phyloP scores from a whole-genome alignment of 2,329 filamentous ascomycete genomes.

The Ceratocystis diversiconidia region DNA sequence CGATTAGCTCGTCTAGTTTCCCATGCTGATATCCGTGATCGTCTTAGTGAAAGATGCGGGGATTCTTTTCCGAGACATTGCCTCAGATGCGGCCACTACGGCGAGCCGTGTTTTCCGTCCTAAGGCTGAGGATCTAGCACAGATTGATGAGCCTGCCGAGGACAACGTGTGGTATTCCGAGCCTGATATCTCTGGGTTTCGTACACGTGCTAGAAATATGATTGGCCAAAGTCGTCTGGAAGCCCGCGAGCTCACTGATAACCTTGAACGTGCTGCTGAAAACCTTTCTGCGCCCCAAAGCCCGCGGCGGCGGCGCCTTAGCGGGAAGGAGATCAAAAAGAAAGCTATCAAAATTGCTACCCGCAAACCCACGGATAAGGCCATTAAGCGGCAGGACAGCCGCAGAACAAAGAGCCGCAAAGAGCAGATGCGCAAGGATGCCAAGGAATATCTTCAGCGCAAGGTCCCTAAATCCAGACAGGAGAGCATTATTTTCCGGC shows the following conservation, averaged over 20 bases:
- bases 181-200: conserved; percentile 58
- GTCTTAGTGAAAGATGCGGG: conserved; percentile 57
- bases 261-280: conserved; percentile 33
- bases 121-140: conserved; percentile 56
- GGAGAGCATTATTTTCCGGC: conserved; percentile 76
- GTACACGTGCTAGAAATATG: conserved; percentile 54
- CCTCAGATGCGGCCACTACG: conserved; percentile 73
- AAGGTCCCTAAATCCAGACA: conserved; percentile 90
- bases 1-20: neutral
- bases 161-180: conserved; percentile 91
- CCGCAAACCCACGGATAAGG: conserved; percentile 38
- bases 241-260: conserved; percentile 42
- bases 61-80: conserved; percentile 75
- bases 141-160: conserved; percentile 70
- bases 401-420: conserved; percentile 33
- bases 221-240: conserved; percentile 47
- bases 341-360: conserved; percentile 31
- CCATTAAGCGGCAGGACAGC: conserved; percentile 21
- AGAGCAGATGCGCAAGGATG: conserved; percentile 33
- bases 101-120: conserved; percentile 64
- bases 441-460: conserved; percentile 61
- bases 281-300: conserved; percentile 23
- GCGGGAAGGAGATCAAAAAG: neutral
- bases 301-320: neutral
- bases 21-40: conserved; percentile 16